These are phyloP conservation scores for Hypoxylon rubiginosum DNA, from an alignment of 2,329 filamentous ascomycete species.

Conservation along the genomic window DNA sequence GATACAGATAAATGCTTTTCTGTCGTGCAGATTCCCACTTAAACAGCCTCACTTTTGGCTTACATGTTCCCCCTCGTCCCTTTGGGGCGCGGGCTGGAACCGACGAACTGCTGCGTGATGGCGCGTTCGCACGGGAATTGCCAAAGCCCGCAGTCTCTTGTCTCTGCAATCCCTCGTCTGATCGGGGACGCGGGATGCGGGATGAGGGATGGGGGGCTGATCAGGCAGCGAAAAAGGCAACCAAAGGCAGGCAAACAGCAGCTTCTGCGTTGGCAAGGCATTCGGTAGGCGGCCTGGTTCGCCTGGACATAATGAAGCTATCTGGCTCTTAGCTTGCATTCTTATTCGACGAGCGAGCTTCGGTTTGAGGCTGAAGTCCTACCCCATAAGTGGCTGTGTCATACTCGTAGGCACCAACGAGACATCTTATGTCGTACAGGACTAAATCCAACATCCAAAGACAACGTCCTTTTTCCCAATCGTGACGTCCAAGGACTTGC, in stretches of 20 bases:
- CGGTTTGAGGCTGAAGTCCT: slow-evolving; percentile 39
- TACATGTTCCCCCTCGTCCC: slow-evolving; percentile 13
- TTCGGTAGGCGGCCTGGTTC: slow-evolving; percentile 37
- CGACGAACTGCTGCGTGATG: slow-evolving; percentile 29
- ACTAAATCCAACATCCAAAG: slow-evolving; percentile 26
- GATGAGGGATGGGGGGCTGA: slow-evolving; percentile 23
- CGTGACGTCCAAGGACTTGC: slow-evolving; percentile 23
- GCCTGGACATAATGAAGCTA: slow-evolving; percentile 27
- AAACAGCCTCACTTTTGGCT: slow-evolving; percentile 36
- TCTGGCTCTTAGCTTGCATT: slow-evolving; percentile 15
- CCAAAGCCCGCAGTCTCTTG: not conserved
- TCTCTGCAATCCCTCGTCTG: slow-evolving; percentile 1
- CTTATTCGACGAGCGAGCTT: slow-evolving; percentile 26
- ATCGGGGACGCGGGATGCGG: not conserved
- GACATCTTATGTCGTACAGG: slow-evolving; percentile 29
- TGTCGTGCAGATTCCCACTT: slow-evolving; percentile 27
- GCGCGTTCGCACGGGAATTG: not conserved
- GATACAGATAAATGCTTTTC: slow-evolving; percentile 2
- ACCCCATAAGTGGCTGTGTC: slow-evolving; percentile 40
- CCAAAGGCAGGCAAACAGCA: slow-evolving; percentile 33
- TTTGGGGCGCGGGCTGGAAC: slow-evolving; percentile 32
- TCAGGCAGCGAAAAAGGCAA: slow-evolving; percentile 32
- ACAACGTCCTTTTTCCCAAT: slow-evolving; percentile 15
- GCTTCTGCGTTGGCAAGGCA: slow-evolving; percentile 41
- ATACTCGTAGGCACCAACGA: slow-evolving; percentile 37